Evolutionary conservation across 2,329 filamentous ascomycete genomes (phyloP).

Genomic region (Cercospora sp.): DNA sequence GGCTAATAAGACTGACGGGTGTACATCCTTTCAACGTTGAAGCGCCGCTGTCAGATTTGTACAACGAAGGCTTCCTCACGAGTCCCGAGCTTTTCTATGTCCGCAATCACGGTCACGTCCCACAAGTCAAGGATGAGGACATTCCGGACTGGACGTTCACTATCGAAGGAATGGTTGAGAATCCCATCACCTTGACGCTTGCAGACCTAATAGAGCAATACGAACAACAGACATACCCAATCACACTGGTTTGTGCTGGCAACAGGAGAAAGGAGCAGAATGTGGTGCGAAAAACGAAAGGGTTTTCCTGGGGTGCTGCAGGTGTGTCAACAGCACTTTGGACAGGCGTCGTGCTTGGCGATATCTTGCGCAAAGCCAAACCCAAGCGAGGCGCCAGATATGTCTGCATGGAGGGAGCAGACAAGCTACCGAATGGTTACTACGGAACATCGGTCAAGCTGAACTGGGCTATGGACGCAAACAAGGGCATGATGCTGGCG

Average conservation of each 20-base stretch:
- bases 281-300: slow-evolving; percentile 83
- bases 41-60: slow-evolving; percentile 75
- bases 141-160: slow-evolving; percentile 78
- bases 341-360: slow-evolving; percentile 75
- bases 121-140: slow-evolving; percentile 68
- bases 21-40: slow-evolving; percentile 91
- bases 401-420: slow-evolving; percentile 88
- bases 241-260: slow-evolving; percentile 88
- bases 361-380: slow-evolving; percentile 67
- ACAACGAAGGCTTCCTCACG: slow-evolving; percentile 79
- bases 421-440: slow-evolving; percentile 80
- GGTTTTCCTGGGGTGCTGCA: slow-evolving; percentile 90
- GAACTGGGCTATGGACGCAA: slow-evolving; percentile 82
- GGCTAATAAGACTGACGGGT: slow-evolving; percentile 82
- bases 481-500: slow-evolving; percentile 80
- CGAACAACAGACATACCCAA: slow-evolving; percentile 78
- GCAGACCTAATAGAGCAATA: slow-evolving; percentile 71
- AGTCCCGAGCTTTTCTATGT: slow-evolving; percentile 89
- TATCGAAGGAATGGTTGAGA: slow-evolving; percentile 81
- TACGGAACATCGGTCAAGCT: slow-evolving; percentile 88
- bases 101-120: slow-evolving; percentile 83
- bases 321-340: slow-evolving; percentile 85
- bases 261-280: slow-evolving; percentile 94
- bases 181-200: slow-evolving; percentile 70
- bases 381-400: slow-evolving; percentile 72